Conservation (phyloP, 352 stramenopile genomes). For the Globisporangium echinulatum region DNA sequence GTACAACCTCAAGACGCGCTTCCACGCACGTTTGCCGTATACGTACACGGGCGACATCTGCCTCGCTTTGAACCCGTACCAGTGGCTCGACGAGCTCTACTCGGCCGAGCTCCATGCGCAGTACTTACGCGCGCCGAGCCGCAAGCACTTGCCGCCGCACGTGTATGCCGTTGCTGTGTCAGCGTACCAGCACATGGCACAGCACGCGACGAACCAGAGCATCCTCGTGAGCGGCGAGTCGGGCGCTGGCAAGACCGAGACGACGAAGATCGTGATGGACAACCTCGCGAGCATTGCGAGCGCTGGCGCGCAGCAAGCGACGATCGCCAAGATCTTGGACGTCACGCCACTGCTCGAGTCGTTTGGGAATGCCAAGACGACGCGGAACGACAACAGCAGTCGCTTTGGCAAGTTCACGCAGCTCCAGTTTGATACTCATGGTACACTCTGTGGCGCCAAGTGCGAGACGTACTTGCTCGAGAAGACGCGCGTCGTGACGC, state of each 20-base stretch:
- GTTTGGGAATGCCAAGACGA: slow-evolving; percentile 97
- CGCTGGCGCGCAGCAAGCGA: slow-evolving; percentile 29
- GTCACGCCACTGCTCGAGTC: slow-evolving; percentile 97
- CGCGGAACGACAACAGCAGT: slow-evolving; percentile 95
- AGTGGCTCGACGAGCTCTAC: slow-evolving; percentile 84
- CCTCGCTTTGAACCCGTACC: slow-evolving; percentile 96
- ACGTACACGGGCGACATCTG: slow-evolving; percentile 95
- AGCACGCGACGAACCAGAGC: slow-evolving; percentile 60
- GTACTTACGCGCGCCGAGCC: slow-evolving; percentile 46
- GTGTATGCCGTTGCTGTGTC: slow-evolving; percentile 68
- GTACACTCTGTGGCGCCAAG: slow-evolving; percentile 84
- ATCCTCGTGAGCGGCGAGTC: slow-evolving; percentile 85
- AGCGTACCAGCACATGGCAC: slow-evolving; percentile 60
- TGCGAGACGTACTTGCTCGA: slow-evolving; percentile 95
- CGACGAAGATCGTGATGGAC: slow-evolving; percentile 90
- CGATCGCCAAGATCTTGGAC: slow-evolving; percentile 91
- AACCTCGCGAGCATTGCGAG: slow-evolving; percentile 72
- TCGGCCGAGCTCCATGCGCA: slow-evolving; percentile 45
- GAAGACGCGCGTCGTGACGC: slow-evolving; percentile 92
- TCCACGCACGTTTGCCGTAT: slow-evolving; percentile 84
- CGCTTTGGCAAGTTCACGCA: slow-evolving; percentile 97
- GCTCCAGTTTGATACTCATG: slow-evolving; percentile 83
- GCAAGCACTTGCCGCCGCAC: slow-evolving; percentile 54
- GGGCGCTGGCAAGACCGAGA: slow-evolving; percentile 91
- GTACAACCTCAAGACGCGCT: slow-evolving; percentile 82